Evolutionary conservation across 192 early-diverging fungal species (phyloP).

Genomic region (Lobulomyces angularis): DNA sequence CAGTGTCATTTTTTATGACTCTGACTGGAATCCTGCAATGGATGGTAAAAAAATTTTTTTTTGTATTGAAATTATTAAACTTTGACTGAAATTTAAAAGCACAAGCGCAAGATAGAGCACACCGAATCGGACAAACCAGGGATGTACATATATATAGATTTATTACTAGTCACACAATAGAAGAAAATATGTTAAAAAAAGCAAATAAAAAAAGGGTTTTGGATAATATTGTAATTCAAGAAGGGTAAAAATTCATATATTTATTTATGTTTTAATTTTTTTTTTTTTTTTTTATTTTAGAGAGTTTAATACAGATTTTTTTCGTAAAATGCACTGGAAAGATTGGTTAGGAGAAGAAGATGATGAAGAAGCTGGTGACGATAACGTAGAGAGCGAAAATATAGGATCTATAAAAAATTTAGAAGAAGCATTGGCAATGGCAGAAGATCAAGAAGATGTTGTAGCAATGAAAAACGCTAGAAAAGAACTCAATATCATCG

Average conservation of each 20-base stretch:
- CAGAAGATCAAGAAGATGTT: slow-evolving; percentile 56
- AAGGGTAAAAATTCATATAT: too few species aligned
- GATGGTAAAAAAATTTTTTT: slow-evolving; percentile 17
- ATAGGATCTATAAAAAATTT: slow-evolving; percentile 23
- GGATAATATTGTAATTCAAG: slow-evolving; percentile 67
- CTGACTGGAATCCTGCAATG: slow-evolving; percentile 61
- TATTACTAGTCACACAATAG: slow-evolving; percentile 52
- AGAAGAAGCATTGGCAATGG: slow-evolving; percentile 45
- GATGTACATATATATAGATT: slow-evolving; percentile 67
- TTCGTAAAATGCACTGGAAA: slow-evolving; percentile 51
- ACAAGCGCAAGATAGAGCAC: slow-evolving; percentile 72
- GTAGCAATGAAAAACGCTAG: slow-evolving; percentile 37
- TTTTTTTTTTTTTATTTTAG: too few species aligned
- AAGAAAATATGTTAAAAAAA: slow-evolving; percentile 51
- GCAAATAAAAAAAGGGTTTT: slow-evolving; percentile 53
- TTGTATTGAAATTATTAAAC: neutral
- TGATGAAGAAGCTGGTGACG: slow-evolving; percentile 16
- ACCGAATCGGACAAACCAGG: slow-evolving; percentile 68
- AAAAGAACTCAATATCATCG: too few species aligned
- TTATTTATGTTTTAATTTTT: too few species aligned
- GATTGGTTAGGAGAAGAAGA: slow-evolving; percentile 40
- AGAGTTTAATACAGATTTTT: slow-evolving; percentile 56
- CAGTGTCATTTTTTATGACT: slow-evolving; percentile 60
- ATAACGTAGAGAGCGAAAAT: slow-evolving; percentile 11
- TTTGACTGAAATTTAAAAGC: slow-evolving; percentile 7